Evolutionary conservation across 192 early-diverging fungal species (phyloP).

Genomic region (Chytriomyces confervae): DNA sequence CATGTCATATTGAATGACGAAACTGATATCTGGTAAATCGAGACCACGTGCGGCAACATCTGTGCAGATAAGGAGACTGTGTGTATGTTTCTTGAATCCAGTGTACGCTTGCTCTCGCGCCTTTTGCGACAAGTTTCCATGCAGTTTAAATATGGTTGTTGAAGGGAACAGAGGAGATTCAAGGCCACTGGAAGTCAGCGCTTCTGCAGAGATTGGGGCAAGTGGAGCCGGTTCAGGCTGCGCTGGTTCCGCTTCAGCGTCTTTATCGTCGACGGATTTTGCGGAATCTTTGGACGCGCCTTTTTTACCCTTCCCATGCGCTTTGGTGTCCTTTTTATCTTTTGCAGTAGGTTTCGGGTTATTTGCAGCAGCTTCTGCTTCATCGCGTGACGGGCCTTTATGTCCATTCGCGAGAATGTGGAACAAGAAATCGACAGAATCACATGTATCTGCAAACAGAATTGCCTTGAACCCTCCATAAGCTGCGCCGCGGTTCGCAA

Average conservation of each 20-base stretch:
- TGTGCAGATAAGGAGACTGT: slow-evolving; percentile 88
- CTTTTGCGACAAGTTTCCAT: slow-evolving; percentile 85
- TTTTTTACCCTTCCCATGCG: slow-evolving; percentile 9
- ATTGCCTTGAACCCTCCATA: slow-evolving; percentile 71
- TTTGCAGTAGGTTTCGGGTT: slow-evolving; percentile 38
- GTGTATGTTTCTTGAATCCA: slow-evolving; percentile 64
- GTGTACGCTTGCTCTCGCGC: slow-evolving; percentile 77
- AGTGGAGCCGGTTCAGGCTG: slow-evolving; percentile 2
- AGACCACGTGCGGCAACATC: slow-evolving; percentile 98
- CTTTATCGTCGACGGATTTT: slow-evolving; percentile 32
- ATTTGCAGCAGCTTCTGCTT: slow-evolving; percentile 48
- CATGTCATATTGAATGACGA: slow-evolving; percentile 96
- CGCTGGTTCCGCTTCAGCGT: background rate
- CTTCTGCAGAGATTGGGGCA: slow-evolving; percentile 31
- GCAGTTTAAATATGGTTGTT: slow-evolving; percentile 79
- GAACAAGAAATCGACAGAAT: slow-evolving; percentile 95
- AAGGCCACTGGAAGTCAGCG: slow-evolving; percentile 43
- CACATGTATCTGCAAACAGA: slow-evolving; percentile 92
- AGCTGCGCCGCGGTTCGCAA: slow-evolving; percentile 37
- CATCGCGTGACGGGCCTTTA: slow-evolving; percentile 49
- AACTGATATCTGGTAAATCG: slow-evolving; percentile 91
- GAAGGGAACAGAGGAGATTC: slow-evolving; percentile 71
- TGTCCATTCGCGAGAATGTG: slow-evolving; percentile 75
- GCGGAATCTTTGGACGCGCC: background rate
- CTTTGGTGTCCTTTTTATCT: slow-evolving; percentile 52